Evolutionary conservation across 768 basidiomycete species (phyloP).

Genomic region (Boletus vinaceobasis): DNA sequence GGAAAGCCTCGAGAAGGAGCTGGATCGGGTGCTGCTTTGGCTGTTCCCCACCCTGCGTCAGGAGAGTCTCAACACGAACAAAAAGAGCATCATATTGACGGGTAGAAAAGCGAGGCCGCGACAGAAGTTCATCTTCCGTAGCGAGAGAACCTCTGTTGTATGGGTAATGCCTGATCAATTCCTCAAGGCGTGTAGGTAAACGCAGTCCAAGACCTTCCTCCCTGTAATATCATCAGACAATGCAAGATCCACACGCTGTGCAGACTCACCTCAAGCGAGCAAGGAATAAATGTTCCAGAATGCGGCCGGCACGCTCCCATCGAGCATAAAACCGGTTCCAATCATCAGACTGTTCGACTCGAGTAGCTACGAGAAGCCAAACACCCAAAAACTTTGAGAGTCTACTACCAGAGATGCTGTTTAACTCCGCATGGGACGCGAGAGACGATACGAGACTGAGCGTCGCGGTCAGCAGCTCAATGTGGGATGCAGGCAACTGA

Average conservation of each 20-base stretch:
- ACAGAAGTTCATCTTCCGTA: slow-evolving; percentile 44
- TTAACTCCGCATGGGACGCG: slow-evolving; percentile 68
- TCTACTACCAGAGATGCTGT: slow-evolving; percentile 75
- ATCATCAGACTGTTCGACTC: slow-evolving; percentile 49
- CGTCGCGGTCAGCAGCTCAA: slow-evolving; percentile 53
- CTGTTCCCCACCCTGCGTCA: slow-evolving; percentile 34
- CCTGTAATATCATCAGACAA: slow-evolving; percentile 33
- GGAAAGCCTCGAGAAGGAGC: slow-evolving; percentile 63
- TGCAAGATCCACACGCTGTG: background rate
- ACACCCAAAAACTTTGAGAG: slow-evolving; percentile 69
- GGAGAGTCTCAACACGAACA: slow-evolving; percentile 60
- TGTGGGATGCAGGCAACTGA: slow-evolving; percentile 54
- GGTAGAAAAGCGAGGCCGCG: slow-evolving; percentile 68
- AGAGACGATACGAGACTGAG: slow-evolving; percentile 66
- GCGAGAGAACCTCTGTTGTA: slow-evolving; percentile 38
- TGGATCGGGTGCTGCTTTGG: slow-evolving; percentile 53
- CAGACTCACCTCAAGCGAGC: slow-evolving; percentile 59
- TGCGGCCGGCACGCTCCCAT: slow-evolving; percentile 72
- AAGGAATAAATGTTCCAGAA: slow-evolving; percentile 75
- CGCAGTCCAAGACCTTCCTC: slow-evolving; percentile 53
- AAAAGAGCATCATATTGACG: slow-evolving; percentile 60
- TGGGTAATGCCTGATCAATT: slow-evolving; percentile 69
- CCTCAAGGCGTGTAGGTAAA: slow-evolving; percentile 67
- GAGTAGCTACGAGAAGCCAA: slow-evolving; percentile 59
- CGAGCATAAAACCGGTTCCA: slow-evolving; percentile 65